Percentiles rank a stretch among this genome's conserved stretches.
Conservation (phyloP, 805 yeast genomes). For the Wickerhamiella galacta region DNA sequence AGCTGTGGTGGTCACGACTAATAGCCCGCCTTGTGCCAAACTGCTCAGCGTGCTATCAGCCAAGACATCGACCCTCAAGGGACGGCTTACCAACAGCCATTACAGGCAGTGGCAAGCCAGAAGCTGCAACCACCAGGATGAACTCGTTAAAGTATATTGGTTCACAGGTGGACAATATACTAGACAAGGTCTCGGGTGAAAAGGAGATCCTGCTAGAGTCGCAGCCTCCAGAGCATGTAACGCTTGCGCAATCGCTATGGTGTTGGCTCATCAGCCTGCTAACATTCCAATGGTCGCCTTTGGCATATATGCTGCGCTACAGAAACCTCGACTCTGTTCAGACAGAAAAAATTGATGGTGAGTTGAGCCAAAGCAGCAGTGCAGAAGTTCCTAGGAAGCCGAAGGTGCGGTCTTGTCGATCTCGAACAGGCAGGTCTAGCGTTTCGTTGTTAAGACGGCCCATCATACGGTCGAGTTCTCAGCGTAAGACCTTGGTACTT, state of each 20-base stretch:
- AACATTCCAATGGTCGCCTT: background rate
- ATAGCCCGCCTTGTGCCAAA: background rate
- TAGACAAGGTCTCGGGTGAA: conserved; percentile 2
- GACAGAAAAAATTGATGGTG: background rate
- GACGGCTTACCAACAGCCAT: background rate
- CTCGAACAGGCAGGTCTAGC: too few relatives aligned
- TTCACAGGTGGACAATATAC: conserved; percentile 5
- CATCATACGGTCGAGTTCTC: background rate
- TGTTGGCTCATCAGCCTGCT: background rate
- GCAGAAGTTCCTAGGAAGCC: too few relatives aligned
- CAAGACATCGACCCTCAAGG: background rate
- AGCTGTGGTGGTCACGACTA: background rate
- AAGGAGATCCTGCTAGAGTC: conserved; percentile 2
- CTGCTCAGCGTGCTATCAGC: background rate
- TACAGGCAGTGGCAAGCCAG: background rate
- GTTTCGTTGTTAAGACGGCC: conserved; percentile 4
- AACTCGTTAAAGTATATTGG: conserved; percentile 9
- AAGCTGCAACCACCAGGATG: conserved; percentile 2
- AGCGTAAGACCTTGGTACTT: conserved; percentile 52
- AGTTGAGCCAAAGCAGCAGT: background rate
- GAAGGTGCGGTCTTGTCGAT: too few relatives aligned
- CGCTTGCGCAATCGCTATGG: background rate
- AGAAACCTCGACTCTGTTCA: background rate
- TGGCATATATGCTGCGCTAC: background rate
- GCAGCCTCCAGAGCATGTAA: background rate